phyloP scores from a whole-genome alignment of 345 rosid species.

The Linum usitatissimum region DNA sequence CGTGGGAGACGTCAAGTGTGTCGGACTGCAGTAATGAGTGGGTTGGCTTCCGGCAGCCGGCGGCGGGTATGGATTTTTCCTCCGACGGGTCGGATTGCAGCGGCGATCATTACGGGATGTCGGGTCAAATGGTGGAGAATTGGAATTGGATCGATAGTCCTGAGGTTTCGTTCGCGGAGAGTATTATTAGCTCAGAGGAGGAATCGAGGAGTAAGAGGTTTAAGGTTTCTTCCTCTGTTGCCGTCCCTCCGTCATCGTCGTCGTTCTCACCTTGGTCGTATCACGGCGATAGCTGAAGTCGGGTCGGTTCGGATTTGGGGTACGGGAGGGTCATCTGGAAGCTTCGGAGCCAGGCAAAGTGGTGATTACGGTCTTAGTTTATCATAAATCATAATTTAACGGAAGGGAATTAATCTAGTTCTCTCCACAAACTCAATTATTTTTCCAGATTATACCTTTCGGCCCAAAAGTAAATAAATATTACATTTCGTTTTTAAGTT shows the following conservation, averaged over 20 bases:
- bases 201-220: conserved; percentile 51
- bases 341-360: background rate
- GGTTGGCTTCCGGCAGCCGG: conserved; percentile 33
- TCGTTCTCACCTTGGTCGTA: conserved; percentile 11
- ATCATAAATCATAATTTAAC: background rate
- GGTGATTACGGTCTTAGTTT: too few relatives aligned
- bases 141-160: conserved; percentile 39
- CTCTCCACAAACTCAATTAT: background rate
- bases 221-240: conserved; percentile 50
- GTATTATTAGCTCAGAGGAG: conserved; percentile 11
- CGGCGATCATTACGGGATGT: conserved; percentile 1
- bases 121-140: conserved; percentile 19
- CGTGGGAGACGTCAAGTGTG: conserved; percentile 47
- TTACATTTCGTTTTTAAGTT: too few relatives aligned
- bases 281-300: background rate
- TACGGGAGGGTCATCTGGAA: background rate
- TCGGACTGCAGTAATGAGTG: conserved; percentile 49
- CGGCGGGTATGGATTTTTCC: conserved; percentile 22
- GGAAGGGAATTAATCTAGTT: background rate
- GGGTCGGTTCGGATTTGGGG: background rate
- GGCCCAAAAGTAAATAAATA: too few relatives aligned
- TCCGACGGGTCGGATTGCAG: conserved; percentile 44
- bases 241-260: conserved; percentile 35
- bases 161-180: conserved; percentile 12
- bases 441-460: too few relatives aligned